A percentile compares a stretch with the other conserved stretches of the same genome.
Conservation (phyloP, 371 early-diverging fungal genomes). For the Mortierella sp. region DNA sequence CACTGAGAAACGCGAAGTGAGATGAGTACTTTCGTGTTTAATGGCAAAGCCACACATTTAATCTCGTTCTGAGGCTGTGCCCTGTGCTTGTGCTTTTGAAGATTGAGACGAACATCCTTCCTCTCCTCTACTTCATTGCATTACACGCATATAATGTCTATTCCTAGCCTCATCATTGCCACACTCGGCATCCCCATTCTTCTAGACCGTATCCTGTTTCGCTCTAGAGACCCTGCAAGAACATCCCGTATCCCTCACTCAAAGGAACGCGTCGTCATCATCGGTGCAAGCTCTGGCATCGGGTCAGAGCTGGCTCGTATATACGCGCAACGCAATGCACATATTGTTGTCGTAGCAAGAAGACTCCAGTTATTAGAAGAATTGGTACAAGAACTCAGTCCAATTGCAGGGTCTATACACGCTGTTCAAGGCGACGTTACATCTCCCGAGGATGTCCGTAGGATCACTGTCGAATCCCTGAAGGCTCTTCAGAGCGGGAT, state of each 20-base stretch:
- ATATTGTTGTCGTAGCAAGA: slow-evolving; percentile 78
- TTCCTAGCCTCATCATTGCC: slow-evolving; percentile 8
- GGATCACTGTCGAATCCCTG: slow-evolving; percentile 31
- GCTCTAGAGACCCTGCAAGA: slow-evolving; percentile 17
- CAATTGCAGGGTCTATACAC: slow-evolving; percentile 31
- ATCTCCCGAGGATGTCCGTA: slow-evolving; percentile 25
- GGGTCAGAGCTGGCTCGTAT: slow-evolving; percentile 76
- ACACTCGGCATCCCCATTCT: slow-evolving; percentile 17
- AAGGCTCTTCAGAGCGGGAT: slow-evolving; percentile 56
- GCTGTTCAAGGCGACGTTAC: slow-evolving; percentile 43
- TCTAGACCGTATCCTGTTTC: not conserved
- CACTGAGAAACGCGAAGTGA: no score
- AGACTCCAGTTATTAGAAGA: slow-evolving; percentile 64
- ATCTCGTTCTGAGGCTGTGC: not conserved
- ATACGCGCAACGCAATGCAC: slow-evolving; percentile 80
- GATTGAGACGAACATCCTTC: not conserved
- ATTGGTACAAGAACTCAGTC: slow-evolving; percentile 58
- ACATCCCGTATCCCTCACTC: slow-evolving; percentile 27
- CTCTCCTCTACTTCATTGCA: not conserved
- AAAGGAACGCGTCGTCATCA: slow-evolving; percentile 76
- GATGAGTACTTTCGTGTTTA: not conserved
- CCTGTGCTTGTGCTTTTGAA: not conserved
- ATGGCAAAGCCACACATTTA: slow-evolving; percentile 2
- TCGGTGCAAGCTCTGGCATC: slow-evolving; percentile 89
- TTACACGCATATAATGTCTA: not conserved